Percentiles rank a stretch among this genome's conserved stretches.
Evolutionary conservation across 257 asterid species (phyloP).

Genomic region (Osmanthus fragrans): DNA sequence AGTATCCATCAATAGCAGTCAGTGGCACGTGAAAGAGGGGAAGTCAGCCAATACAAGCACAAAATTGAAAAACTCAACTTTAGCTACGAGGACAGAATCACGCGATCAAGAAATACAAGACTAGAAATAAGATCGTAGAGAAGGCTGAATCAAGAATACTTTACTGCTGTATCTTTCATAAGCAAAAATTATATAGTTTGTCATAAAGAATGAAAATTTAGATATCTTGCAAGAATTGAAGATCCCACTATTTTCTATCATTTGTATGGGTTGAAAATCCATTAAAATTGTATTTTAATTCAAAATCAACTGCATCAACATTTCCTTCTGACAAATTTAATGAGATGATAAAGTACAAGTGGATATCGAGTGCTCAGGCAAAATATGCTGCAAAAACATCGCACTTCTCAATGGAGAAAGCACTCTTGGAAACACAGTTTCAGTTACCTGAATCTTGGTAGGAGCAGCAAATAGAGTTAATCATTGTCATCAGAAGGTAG

Average conservation of each 20-base stretch:
- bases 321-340: constrained; percentile 16
- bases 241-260: constrained; percentile 17
- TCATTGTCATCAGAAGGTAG: constrained; percentile 66
- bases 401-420: background rate
- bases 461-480: constrained; percentile 13
- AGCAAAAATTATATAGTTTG: constrained; percentile 19
- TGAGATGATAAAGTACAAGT: constrained; percentile 26
- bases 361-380: background rate
- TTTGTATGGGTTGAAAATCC: background rate
- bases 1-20: background rate
- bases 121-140: background rate
- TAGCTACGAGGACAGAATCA: background rate
- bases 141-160: background rate
- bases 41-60: background rate
- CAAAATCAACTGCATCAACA: constrained; percentile 5
- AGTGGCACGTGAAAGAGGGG: background rate
- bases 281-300: background rate
- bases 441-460: background rate
- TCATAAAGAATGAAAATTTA: constrained; percentile 4
- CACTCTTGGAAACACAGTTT: background rate
- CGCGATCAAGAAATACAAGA: background rate
- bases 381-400: background rate
- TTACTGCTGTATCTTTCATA: background rate
- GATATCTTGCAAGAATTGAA: constrained; percentile 17
- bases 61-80: background rate